phyloP scores from a whole-genome alignment of 352 stramenopile species.

The Globisporangium spinosum region DNA sequence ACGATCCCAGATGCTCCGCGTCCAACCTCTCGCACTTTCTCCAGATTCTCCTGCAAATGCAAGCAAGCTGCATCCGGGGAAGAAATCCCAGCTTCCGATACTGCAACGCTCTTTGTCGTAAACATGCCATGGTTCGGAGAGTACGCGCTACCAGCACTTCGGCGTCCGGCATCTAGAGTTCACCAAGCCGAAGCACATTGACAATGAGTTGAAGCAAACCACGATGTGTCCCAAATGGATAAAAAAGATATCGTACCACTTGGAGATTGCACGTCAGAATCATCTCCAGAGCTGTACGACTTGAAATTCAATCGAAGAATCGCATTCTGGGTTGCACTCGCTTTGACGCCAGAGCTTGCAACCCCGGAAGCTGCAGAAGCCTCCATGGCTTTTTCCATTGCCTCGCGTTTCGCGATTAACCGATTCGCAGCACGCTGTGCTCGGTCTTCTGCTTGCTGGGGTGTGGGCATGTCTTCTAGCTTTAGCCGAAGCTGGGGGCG shows the following conservation, averaged over 20 bases:
- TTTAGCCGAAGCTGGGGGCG: constrained; percentile 71
- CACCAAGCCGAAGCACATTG: neutral
- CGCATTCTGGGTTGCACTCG: constrained; percentile 57
- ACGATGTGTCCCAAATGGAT: neutral
- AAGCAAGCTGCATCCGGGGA: constrained; percentile 72
- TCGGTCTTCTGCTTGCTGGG: constrained; percentile 78
- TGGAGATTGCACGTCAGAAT: constrained; percentile 63
- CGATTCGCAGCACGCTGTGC: constrained; percentile 69
- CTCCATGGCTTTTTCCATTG: constrained; percentile 54
- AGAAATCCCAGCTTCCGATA: constrained; percentile 85
- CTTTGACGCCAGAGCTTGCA: constrained; percentile 3
- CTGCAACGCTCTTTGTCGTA: constrained; percentile 74
- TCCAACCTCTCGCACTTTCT: constrained; percentile 73
- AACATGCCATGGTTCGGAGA: constrained; percentile 88
- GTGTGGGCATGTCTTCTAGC: constrained; percentile 84
- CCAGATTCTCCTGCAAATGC: constrained; percentile 83
- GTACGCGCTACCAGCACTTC: constrained; percentile 78
- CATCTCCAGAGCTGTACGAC: constrained; percentile 64
- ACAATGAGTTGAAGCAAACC: neutral
- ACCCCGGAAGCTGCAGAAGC: constrained; percentile 22
- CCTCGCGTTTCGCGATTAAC: constrained; percentile 71
- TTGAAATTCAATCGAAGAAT: constrained; percentile 68
- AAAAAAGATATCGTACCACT: constrained; percentile 32
- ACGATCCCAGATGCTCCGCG: constrained; percentile 83
- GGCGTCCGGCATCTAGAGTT: constrained; percentile 37